phyloP scores from a whole-genome alignment of 257 asterid species.

The Orobanche coerulescens region DNA sequence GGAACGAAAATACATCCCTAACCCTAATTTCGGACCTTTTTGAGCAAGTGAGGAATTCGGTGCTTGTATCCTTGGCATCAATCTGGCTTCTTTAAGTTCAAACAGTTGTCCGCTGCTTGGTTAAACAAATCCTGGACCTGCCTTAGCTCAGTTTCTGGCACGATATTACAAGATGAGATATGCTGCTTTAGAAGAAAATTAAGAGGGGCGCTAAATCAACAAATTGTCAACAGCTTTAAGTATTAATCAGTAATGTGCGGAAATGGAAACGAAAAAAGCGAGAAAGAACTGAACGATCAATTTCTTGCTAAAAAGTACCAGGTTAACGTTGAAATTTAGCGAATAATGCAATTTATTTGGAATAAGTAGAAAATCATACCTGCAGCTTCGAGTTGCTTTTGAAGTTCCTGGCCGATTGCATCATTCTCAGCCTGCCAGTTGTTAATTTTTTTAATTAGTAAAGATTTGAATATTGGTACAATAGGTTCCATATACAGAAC shows the following conservation, averaged over 20 bases:
- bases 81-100: slow-evolving; percentile 78
- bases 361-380: slow-evolving; percentile 33
- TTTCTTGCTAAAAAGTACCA: slow-evolving; percentile 4
- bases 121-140: slow-evolving; percentile 82
- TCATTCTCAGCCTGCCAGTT: slow-evolving; percentile 71
- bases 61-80: slow-evolving; percentile 19
- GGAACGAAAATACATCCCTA: neutral
- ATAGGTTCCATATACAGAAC: neutral
- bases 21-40: neutral
- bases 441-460: slow-evolving; percentile 15
- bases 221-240: too few species aligned
- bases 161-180: too few species aligned
- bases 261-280: neutral
- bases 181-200: too few species aligned
- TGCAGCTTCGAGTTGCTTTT: slow-evolving; percentile 86
- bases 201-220: too few species aligned
- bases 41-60: neutral
- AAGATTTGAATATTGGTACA: neutral
- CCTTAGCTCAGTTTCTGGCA: slow-evolving; percentile 61
- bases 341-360: neutral
- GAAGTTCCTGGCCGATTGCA: slow-evolving; percentile 82
- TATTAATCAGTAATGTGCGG: neutral
- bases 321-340: neutral
- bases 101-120: slow-evolving; percentile 74
- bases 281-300: neutral